Conservation (phyloP, 2,329 filamentous ascomycete genomes). For the Chaetomiaceae sp. region DNA sequence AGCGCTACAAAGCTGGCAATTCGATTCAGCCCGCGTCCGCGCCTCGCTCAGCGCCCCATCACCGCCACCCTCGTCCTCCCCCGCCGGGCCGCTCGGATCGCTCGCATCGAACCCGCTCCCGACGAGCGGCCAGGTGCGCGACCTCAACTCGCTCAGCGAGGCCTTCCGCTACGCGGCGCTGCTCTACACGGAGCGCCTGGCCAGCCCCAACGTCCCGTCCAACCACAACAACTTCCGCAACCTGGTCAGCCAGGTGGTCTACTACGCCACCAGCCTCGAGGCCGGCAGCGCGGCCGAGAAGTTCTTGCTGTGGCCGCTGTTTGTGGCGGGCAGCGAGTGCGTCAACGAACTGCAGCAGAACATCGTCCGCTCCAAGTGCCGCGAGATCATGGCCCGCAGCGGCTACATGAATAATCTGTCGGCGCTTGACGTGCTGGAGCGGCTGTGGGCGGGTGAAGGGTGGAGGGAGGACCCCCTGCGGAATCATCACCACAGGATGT, state of each 20-base stretch:
- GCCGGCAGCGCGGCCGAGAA: slow-evolving; percentile 70
- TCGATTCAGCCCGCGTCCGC: slow-evolving; percentile 51
- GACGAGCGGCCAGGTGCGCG: slow-evolving; percentile 58
- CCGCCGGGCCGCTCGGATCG: not conserved
- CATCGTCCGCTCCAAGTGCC: slow-evolving; percentile 72
- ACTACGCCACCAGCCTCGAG: slow-evolving; percentile 74
- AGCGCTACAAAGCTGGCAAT: slow-evolving; percentile 75
- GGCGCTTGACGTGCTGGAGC: slow-evolving; percentile 77
- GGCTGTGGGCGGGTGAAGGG: slow-evolving; percentile 62
- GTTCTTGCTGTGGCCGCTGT: slow-evolving; percentile 88
- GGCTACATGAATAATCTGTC: slow-evolving; percentile 92
- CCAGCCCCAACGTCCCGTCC: slow-evolving; percentile 66
- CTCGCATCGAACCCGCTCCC: slow-evolving; percentile 25
- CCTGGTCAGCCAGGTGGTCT: slow-evolving; percentile 74
- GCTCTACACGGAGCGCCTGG: slow-evolving; percentile 83
- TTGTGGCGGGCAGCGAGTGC: slow-evolving; percentile 84
- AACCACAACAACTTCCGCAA: slow-evolving; percentile 73
- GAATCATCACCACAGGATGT: slow-evolving; percentile 26
- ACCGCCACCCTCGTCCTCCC: slow-evolving; percentile 3
- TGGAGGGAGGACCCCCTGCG: slow-evolving; percentile 33
- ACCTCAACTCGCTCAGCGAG: slow-evolving; percentile 78
- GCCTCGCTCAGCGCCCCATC: slow-evolving; percentile 35
- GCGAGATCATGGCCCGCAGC: slow-evolving; percentile 79
- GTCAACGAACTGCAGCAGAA: slow-evolving; percentile 73
- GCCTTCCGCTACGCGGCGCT: slow-evolving; percentile 85